Evolutionary conservation across 2,329 filamentous ascomycete species (phyloP).

Genomic region (Conoideocrella luteorostrata): DNA sequence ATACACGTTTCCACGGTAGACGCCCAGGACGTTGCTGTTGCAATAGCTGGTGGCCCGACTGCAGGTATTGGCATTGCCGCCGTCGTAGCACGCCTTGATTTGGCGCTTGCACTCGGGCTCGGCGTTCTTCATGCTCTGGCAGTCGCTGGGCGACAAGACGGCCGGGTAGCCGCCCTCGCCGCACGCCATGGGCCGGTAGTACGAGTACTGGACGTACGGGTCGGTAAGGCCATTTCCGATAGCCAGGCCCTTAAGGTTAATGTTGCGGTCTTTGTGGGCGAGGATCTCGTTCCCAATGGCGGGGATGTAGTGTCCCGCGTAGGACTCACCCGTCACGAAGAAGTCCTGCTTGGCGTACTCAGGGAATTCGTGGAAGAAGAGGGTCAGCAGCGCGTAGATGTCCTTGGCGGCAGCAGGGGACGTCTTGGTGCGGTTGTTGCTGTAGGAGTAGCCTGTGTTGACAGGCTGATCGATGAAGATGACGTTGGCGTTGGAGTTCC

Average conservation of each 20-base stretch:
- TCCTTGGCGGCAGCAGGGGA: slow-evolving; percentile 95
- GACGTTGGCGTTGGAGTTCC: slow-evolving; percentile 59
- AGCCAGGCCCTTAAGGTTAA: slow-evolving; percentile 90
- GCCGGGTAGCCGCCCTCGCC: slow-evolving; percentile 89
- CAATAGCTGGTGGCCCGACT: slow-evolving; percentile 94
- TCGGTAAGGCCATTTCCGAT: slow-evolving; percentile 97
- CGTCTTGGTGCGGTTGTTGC: slow-evolving; percentile 77
- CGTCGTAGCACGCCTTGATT: slow-evolving; percentile 86
- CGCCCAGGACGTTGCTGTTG: slow-evolving; percentile 88
- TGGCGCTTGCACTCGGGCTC: slow-evolving; percentile 81
- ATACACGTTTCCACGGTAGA: slow-evolving; percentile 92
- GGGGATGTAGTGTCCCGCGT: slow-evolving; percentile 91
- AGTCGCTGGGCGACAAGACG: slow-evolving; percentile 70
- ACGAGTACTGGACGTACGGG: slow-evolving; percentile 81
- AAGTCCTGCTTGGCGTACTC: slow-evolving; percentile 91
- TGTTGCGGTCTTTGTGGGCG: slow-evolving; percentile 89
- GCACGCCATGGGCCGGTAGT: slow-evolving; percentile 97
- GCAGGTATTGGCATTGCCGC: slow-evolving; percentile 82
- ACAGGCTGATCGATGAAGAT: slow-evolving; percentile 63
- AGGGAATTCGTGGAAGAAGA: slow-evolving; percentile 98
- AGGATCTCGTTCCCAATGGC: slow-evolving; percentile 88
- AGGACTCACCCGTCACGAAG: slow-evolving; percentile 94
- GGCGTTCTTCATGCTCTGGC: slow-evolving; percentile 83
- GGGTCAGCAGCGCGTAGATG: slow-evolving; percentile 87
- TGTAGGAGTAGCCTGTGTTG: slow-evolving; percentile 26